These are phyloP conservation scores for Detonula confervacea DNA, from an alignment of 352 stramenopile genomes.

Conservation along the genomic window DNA sequence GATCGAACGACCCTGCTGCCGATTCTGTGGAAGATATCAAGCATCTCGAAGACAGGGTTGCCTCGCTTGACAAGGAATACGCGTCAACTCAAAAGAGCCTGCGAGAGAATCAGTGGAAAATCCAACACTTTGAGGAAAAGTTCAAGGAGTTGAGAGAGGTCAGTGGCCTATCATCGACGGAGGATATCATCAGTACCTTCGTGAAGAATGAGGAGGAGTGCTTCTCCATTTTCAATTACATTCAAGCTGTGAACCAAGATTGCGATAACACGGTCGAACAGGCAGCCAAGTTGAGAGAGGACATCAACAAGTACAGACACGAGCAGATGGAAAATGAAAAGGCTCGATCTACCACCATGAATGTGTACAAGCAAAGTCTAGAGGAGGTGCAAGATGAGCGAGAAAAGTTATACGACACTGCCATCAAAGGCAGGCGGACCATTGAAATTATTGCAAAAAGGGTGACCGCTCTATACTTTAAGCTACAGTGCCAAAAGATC, in stretches of 20 bases:
- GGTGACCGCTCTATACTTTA: conserved; percentile 77
- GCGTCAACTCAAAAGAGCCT: conserved; percentile 37
- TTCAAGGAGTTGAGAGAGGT: conserved; percentile 66
- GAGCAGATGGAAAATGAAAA: conserved; percentile 57
- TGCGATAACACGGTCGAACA: conserved; percentile 70
- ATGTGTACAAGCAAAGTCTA: conserved; percentile 65
- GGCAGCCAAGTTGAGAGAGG: conserved; percentile 43
- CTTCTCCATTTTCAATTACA: conserved; percentile 86
- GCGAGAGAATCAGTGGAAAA: conserved; percentile 59
- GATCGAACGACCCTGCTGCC: conserved; percentile 1
- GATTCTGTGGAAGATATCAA: conserved; percentile 46
- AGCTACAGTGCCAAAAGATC: conserved; percentile 77
- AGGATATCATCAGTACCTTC: conserved; percentile 83
- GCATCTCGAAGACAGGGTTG: conserved; percentile 37
- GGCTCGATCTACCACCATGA: conserved; percentile 34
- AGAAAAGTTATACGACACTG: conserved; percentile 45
- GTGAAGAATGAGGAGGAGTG: conserved; percentile 84
- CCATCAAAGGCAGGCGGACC: conserved; percentile 47
- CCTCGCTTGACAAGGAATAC: conserved; percentile 45
- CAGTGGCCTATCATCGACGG: conserved; percentile 55
- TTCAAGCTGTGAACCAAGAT: conserved; percentile 84
- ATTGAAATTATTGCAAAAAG: conserved; percentile 64
- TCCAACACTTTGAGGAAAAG: conserved; percentile 50
- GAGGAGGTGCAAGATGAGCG: conserved; percentile 60
- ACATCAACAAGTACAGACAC: conserved; percentile 58